Evolutionary conservation across 306 rosid genomes (phyloP).

Genomic region (Citrullus mucosospermus): DNA sequence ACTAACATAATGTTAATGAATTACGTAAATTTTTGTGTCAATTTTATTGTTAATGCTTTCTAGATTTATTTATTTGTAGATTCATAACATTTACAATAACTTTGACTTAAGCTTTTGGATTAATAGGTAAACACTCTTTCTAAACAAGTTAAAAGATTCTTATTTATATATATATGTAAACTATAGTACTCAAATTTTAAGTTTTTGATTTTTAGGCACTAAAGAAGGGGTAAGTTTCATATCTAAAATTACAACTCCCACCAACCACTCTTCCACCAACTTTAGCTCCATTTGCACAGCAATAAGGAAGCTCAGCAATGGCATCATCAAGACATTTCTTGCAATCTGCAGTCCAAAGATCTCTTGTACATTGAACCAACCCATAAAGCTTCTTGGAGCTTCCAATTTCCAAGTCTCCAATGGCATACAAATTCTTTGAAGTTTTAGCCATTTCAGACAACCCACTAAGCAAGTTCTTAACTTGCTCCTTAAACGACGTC

Average conservation of each 20-base stretch:
- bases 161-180: no score
- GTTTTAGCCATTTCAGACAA: conserved; percentile 10
- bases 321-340: conserved; percentile 27
- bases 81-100: no score
- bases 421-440: conserved; percentile 8
- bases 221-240: conserved; percentile 26
- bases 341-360: conserved; percentile 9
- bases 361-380: conserved; percentile 25
- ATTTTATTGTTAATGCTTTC: no score
- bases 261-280: conserved; percentile 29
- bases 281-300: conserved; percentile 9
- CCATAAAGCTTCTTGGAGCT: conserved; percentile 14
- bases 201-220: neutral
- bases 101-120: no score
- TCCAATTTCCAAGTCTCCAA: conserved; percentile 14
- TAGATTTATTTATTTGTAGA: no score
- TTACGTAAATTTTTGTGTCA: no score
- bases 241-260: conserved; percentile 25
- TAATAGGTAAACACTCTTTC: no score
- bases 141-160: no score
- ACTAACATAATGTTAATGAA: no score
- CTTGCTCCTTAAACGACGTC: conserved; percentile 8
- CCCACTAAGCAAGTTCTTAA: conserved; percentile 14
- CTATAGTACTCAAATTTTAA: neutral
- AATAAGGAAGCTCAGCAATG: conserved; percentile 17